Evolutionary conservation across 352 stramenopile species (phyloP).

Genomic region (Phytophthora pluvialis): DNA sequence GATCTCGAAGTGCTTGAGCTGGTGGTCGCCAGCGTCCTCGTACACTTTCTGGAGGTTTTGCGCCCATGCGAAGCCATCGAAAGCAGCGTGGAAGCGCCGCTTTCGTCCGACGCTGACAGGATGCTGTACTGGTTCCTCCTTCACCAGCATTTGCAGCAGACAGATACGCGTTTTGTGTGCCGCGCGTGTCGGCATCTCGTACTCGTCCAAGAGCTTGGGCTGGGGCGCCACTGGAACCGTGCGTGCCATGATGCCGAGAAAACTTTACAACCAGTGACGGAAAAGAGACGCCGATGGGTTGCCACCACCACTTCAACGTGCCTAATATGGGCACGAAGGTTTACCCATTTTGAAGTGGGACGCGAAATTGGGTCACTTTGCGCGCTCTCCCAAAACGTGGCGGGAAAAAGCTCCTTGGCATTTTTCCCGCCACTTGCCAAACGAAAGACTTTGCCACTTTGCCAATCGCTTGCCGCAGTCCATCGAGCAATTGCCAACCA

Average conservation of each 20-base stretch:
- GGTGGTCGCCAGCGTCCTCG: constrained; percentile 2
- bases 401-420: constrained; percentile 23
- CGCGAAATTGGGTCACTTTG: constrained; percentile 4
- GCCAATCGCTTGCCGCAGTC: constrained; percentile 3
- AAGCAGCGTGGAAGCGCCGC: constrained; percentile 22
- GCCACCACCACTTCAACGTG: constrained; percentile 7
- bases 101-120: constrained; percentile 14
- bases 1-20: constrained; percentile 17
- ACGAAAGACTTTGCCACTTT: not conserved
- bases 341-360: not conserved
- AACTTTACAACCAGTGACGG: not conserved
- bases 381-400: constrained; percentile 28
- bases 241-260: constrained; percentile 14
- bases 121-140: constrained; percentile 2
- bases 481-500: constrained; percentile 10
- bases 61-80: constrained; percentile 20
- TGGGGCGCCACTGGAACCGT: constrained; percentile 4
- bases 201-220: constrained; percentile 29
- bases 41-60: constrained; percentile 18
- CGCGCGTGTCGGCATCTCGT: constrained; percentile 14
- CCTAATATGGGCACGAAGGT: not conserved
- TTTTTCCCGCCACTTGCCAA: not conserved
- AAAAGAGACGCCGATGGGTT: too few relatives aligned
- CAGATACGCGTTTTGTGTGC: constrained; percentile 21
- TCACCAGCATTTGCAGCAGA: constrained; percentile 19